Evolutionary conservation across 2,329 filamentous ascomycete species (phyloP).

Genomic region (Nemania sp.): DNA sequence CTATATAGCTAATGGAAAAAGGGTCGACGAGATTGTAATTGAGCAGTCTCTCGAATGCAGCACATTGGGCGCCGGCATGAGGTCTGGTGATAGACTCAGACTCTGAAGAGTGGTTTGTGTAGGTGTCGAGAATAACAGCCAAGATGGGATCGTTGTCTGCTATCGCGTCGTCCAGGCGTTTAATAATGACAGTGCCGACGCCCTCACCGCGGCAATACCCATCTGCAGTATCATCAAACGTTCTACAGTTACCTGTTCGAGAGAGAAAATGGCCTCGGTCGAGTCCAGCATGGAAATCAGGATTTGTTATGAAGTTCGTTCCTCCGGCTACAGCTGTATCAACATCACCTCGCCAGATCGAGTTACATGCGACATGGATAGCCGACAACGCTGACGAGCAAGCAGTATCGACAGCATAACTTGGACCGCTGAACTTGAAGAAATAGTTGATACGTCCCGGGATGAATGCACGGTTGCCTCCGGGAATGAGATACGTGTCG

Average conservation of each 20-base stretch:
- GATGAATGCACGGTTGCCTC: slow-evolving; percentile 40
- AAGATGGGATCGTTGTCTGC: slow-evolving; percentile 49
- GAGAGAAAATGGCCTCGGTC: slow-evolving; percentile 66
- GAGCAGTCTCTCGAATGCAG: not conserved
- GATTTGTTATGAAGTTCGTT: slow-evolving; percentile 65
- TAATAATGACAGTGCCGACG: slow-evolving; percentile 31
- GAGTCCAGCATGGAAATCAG: slow-evolving; percentile 65
- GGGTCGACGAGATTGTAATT: slow-evolving; percentile 60
- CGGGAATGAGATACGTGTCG: slow-evolving; percentile 44
- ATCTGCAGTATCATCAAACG: slow-evolving; percentile 49
- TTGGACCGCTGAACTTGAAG: slow-evolving; percentile 41
- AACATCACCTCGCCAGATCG: slow-evolving; percentile 63
- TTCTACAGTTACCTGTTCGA: slow-evolving; percentile 47
- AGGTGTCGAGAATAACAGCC: slow-evolving; percentile 50
- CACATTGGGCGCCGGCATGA: slow-evolving; percentile 41
- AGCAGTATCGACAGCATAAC: slow-evolving; percentile 38
- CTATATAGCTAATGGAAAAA: slow-evolving; percentile 61
- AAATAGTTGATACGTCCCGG: slow-evolving; percentile 44
- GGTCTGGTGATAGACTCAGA: slow-evolving; percentile 74
- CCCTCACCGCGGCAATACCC: slow-evolving; percentile 46
- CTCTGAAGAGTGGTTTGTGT: slow-evolving; percentile 73
- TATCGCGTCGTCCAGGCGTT: slow-evolving; percentile 41
- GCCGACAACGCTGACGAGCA: slow-evolving; percentile 37
- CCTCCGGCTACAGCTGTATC: slow-evolving; percentile 68
- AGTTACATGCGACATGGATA: slow-evolving; percentile 50